A percentile compares a stretch with the other conserved stretches of the same genome.
phyloP scores from a whole-genome alignment of 768 basidiomycete species.

The Candolleomyces efflorescens region DNA sequence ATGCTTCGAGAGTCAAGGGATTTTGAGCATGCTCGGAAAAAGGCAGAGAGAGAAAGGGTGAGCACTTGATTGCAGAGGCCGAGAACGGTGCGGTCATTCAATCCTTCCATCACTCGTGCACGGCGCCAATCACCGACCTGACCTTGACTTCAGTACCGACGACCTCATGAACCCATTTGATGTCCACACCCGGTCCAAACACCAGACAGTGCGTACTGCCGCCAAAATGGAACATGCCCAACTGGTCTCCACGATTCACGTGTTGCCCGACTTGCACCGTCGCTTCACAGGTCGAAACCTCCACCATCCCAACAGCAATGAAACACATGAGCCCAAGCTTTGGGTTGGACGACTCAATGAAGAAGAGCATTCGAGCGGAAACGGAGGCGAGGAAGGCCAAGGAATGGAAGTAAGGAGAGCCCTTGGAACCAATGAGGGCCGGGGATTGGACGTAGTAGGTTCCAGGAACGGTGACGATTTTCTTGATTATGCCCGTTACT shows the following conservation, averaged over 20 bases:
- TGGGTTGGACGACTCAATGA: conserved; percentile 49
- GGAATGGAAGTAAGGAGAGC: conserved; percentile 20
- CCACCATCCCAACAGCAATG: conserved; percentile 55
- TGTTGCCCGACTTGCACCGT: conserved; percentile 41
- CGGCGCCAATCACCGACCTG: background rate
- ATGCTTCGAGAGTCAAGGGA: too few species aligned
- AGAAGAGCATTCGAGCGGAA: conserved; percentile 49
- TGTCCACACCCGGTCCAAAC: background rate
- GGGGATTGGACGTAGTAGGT: conserved; percentile 43
- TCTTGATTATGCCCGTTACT: conserved; percentile 39
- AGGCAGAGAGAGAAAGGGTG: too few species aligned
- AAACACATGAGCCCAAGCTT: conserved; percentile 55
- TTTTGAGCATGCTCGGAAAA: too few species aligned
- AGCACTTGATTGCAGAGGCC: too few species aligned
- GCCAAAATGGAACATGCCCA: conserved; percentile 65
- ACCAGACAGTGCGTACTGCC: conserved; percentile 23
- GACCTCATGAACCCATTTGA: background rate
- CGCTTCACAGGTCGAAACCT: conserved; percentile 57
- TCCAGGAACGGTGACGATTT: conserved; percentile 43
- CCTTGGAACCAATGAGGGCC: conserved; percentile 12
- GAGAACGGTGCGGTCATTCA: too few species aligned
- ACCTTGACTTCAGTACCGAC: background rate
- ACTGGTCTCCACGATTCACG: conserved; percentile 49
- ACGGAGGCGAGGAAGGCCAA: conserved; percentile 39
- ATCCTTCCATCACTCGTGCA: too few species aligned